phyloP scores from a whole-genome alignment of 2,329 filamentous ascomycete species.

The Ascochyta fabae region DNA sequence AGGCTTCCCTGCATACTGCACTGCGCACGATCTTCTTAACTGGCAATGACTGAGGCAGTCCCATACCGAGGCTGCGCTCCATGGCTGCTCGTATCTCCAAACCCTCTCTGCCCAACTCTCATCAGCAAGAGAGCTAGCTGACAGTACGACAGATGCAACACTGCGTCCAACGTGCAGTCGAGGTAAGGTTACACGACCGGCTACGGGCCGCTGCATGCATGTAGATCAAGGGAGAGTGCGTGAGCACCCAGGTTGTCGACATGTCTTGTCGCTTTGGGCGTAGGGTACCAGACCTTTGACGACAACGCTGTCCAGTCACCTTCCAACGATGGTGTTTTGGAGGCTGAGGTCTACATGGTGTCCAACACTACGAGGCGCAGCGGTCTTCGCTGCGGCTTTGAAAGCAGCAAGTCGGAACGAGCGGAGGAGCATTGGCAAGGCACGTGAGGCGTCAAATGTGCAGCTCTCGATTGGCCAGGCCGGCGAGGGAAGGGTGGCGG shows the following conservation, averaged over 20 bases:
- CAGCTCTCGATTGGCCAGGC: constrained; percentile 5
- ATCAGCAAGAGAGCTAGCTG: too few relatives aligned
- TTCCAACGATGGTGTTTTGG: not conserved
- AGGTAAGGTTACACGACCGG: constrained; percentile 4
- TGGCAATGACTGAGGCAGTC: too few relatives aligned
- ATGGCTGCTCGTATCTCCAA: too few relatives aligned
- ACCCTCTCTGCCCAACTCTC: too few relatives aligned
- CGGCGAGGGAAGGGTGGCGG: constrained; percentile 22
- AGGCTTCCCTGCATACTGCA: not conserved
- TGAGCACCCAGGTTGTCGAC: not conserved
- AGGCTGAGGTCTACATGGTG: not conserved
- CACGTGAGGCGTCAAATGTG: constrained; percentile 22
- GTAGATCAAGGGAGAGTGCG: constrained; percentile 9
- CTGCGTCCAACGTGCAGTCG: not conserved
- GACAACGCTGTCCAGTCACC: not conserved
- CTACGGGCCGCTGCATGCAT: constrained; percentile 18
- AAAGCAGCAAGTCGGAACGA: not conserved
- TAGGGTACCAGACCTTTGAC: constrained; percentile 2
- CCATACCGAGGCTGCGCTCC: too few relatives aligned
- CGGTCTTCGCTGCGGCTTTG: not conserved
- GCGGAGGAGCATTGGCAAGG: constrained; percentile 7
- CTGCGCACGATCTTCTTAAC: not conserved
- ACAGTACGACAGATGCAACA: too few relatives aligned
- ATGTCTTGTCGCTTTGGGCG: constrained; percentile 4
- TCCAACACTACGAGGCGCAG: not conserved